Conservation (phyloP, 2,329 filamentous ascomycete species). For the Davidsoniella neocaledoniae region DNA sequence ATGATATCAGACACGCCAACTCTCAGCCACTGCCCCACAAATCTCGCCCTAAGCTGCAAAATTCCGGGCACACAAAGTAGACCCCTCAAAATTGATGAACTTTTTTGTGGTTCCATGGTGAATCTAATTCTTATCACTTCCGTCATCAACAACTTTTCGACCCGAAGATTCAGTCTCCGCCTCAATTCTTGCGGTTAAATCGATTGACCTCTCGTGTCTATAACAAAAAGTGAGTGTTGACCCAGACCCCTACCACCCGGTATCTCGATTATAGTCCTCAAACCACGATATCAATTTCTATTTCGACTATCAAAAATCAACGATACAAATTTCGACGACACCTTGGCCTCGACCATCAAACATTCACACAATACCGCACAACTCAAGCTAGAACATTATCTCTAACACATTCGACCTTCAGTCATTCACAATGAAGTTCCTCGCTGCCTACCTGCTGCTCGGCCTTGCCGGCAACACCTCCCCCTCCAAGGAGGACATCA, state of each 20-base stretch:
- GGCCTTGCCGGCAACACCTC: conserved; percentile 80
- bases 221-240: conserved; percentile 21
- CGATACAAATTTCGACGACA: not conserved
- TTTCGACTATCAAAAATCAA: not conserved
- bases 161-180: conserved; percentile 99
- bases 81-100: conserved; percentile 9
- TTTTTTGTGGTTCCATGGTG: conserved; percentile 10
- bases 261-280: not conserved
- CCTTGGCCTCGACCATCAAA: not conserved
- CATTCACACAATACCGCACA: not conserved
- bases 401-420: not conserved
- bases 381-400: not conserved
- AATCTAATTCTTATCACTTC: conserved; percentile 11
- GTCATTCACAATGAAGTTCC: conserved; percentile 83
- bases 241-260: not conserved
- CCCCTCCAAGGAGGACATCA: conserved; percentile 75
- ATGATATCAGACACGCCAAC: not conserved
- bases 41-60: conserved; percentile 9
- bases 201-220: conserved; percentile 95
- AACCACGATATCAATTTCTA: not conserved
- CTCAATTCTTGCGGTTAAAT: conserved; percentile 85
- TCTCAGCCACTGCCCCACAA: not conserved
- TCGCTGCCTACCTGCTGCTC: conserved; percentile 98
- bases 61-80: conserved; percentile 9
- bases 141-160: conserved; percentile 26